Evolutionary conservation across 208 protist species (phyloP), one percentile per base, ranked within the genome.

Genomic region (Leishmania tarentolae): DNA sequence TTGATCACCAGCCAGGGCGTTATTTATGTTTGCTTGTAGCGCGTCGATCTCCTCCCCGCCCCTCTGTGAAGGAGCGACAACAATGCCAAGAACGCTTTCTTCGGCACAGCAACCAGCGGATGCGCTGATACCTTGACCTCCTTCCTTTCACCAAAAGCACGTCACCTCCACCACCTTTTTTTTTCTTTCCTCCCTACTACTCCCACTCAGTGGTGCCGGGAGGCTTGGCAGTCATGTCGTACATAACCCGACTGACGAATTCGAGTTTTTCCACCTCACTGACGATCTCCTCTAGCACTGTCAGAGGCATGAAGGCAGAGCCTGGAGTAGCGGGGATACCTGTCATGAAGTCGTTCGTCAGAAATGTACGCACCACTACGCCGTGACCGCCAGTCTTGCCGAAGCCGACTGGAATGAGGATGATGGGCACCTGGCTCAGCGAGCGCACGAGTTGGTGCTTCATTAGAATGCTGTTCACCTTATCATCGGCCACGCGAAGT

Each of bases 131-230:
- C 65, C 1, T 40, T 47, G 7, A 9, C n/a, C 13, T 28, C 7
- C 9, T 73, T 40, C 24, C 21, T 13, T 4, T 28, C 44, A 19
- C 17, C 69, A 53, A 28, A 24, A 61, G 31, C 44, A 73, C 19
- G 46, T 3, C 44, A n/a, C 15, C 31, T 8, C 21, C 15, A 24
- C 24, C 44, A 53, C 44, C 5, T 73, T 50, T 31, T 28, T 35
- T 19, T 2, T 0, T 53, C 21, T 2, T 0, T 53, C 21, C 15
- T 21, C 50, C 8, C 17, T 13, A 46, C n/a, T 91, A 99, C 83
- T 99, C 97, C 95, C 96, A 99, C 84, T 99, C 98, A n/a, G 98
- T 99, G n/a, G 99, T 99, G 75, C 97, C 98, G 0, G 99, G 99
- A 21, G 99, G 99, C 85, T 99, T 99, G 53, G 94, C 83, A 19